Base-by-base conservation (phyloP, 345 rosid genomes). In the Anastatica hierochuntica region DNA sequence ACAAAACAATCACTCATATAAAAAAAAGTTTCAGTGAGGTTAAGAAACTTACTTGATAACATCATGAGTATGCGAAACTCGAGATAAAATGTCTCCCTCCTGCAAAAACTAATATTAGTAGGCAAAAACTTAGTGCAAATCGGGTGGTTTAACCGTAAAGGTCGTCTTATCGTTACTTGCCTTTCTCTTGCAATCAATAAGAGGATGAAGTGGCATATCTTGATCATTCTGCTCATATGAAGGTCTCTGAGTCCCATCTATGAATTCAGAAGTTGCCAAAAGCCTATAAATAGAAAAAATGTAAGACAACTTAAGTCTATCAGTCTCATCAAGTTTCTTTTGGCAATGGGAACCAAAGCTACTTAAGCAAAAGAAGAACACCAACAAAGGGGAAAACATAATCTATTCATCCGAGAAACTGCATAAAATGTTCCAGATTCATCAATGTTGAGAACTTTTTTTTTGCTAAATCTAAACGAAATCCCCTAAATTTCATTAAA, bases 61-160 rank as follows among this genome's bases (percentile, higher is more conserved):
- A 67, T 85, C 80, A 70, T 76, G 95, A 60, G 97, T 83, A 74
- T 85, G 94, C n/a, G 90, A 76, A 64, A 92, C 94, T 70, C 72
- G 90, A 60, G 94, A 92, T 62, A 81, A 72, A 67, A 88, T 85
- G 66, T 92, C 94, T 36, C 79, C 77, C 27, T 76, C 72, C 76
- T 63, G 73, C 49, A 69, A 64, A 30, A 24, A 24, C 27, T 19
- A n/a, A n/a, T n/a, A n/a, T n/a, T n/a, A n/a, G n/a, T n/a, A n/a
- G 43, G 16, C 31, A 36, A 39, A 15, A 30, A 24, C 1, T n/a
- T 51, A 3, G 6, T 26, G 16, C 35, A 21, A 58, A 11, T 17
- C 14, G 9, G 37, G 58, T 12, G 59, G n/a, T n/a, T n/a, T n/a
- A n/a, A n/a, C n/a, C n/a, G n/a, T n/a, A n/a, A n/a, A n/a, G n/a